Evolutionary conservation across 2,329 filamentous ascomycete genomes (phyloP), one percentile per base, ranked within the genome.

Genomic region (Balansia obtecta): DNA sequence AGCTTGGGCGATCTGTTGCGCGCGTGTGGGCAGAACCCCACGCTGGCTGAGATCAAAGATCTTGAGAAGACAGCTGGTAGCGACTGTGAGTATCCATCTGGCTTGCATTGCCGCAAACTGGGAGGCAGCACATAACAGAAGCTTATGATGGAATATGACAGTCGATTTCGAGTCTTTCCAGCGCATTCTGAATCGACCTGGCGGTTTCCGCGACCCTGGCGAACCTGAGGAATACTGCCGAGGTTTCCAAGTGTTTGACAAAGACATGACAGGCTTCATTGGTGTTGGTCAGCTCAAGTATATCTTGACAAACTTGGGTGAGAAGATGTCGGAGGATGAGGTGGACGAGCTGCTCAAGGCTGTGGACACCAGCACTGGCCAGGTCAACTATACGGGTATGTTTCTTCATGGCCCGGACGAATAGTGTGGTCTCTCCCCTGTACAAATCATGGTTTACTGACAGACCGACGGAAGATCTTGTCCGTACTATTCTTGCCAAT

Each of bases 271-370:
- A 53, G 93, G 93, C 48, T 96, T 90, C 70, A 97, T 98, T 66
- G 93, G 91, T 51, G 91, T 97, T 57, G 93, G 93, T 52, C 93
- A 98, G 73, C 80, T 98, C 69, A 87, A 95, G 72, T 98, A 98
- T 73, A 91, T 98, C 67, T 73, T 98, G 63, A 98, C 93, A 51
- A 97, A 97, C 68, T 73, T 98, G 61, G 93, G 93, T 62, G 93
- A 98, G 83, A 97, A 97, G 79, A 96, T 98, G 89, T 88, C 86
- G 54, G 91, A 98, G 62, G 93, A 97, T 56, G 93, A 98, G 76
- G 93, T 98, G 46, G 91, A 97, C 68, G 93, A 98, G 78, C 79
- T 98, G 65, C 83, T 98, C 68, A 98, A 97, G 83, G 89, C 90
- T 0, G 91, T 97, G 57, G 93, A 98, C 67, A 95, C 90, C 54